phyloP scores from a whole-genome alignment of 176 grass and related monocot species.

The Cenchrus fungigraminus region DNA sequence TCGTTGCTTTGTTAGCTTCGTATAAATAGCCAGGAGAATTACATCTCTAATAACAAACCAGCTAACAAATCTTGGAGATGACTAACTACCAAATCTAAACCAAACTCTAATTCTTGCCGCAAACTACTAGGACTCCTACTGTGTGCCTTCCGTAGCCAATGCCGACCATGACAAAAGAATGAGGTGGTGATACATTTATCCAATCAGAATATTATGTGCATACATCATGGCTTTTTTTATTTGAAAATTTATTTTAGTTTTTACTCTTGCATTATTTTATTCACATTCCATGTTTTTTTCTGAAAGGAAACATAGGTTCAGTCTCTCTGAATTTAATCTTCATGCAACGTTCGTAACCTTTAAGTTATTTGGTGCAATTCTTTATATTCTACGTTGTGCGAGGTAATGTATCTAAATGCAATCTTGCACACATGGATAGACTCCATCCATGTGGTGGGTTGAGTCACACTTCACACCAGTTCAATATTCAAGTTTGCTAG shows the following conservation, averaged over 20 bases:
- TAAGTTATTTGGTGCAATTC: background rate
- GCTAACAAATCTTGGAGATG: no score
- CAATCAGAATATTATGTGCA: background rate
- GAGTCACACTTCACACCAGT: background rate
- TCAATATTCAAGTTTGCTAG: background rate
- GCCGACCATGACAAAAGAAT: background rate
- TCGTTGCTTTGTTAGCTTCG: no score
- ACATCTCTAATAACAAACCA: no score
- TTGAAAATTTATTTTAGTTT: background rate
- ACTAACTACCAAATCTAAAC: no score
- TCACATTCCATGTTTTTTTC: background rate
- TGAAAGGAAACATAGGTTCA: background rate
- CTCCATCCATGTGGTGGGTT: background rate
- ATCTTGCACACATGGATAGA: background rate
- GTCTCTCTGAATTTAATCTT: slow-evolving; percentile 7
- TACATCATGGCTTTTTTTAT: background rate
- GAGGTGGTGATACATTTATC: background rate
- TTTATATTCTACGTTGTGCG: background rate
- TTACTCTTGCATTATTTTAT: background rate
- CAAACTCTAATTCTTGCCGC: no score
- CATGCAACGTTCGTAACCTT: background rate
- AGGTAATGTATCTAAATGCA: background rate
- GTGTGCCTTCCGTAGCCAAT: no score
- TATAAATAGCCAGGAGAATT: no score
- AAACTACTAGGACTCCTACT: no score